Evolutionary conservation across 495 filamentous ascomycete species (phyloP).

Genomic region (Daldinia loculata): DNA sequence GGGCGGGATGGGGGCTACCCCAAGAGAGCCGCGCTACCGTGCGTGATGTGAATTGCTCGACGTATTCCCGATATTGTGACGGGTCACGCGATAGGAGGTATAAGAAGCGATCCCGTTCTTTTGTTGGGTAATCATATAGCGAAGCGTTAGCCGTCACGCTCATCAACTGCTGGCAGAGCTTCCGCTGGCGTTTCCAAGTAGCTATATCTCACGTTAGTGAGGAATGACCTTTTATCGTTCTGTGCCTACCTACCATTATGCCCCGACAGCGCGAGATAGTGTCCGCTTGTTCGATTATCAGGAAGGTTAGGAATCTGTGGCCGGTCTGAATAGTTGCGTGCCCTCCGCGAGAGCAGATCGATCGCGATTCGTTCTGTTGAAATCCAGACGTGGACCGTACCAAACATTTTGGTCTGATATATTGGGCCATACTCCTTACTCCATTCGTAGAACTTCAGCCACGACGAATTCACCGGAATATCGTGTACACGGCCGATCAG

Average conservation of each 20-base stretch:
- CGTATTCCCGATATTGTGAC: slow-evolving; percentile 59
- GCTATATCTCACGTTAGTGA: slow-evolving; percentile 46
- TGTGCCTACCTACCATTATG: slow-evolving; percentile 53
- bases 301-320: slow-evolving; percentile 62
- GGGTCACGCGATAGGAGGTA: slow-evolving; percentile 53
- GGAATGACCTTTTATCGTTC: background rate
- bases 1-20: slow-evolving; percentile 59
- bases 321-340: slow-evolving; percentile 69
- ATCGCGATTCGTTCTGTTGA: slow-evolving; percentile 64
- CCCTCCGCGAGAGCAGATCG: slow-evolving; percentile 67
- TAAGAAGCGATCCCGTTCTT: slow-evolving; percentile 64
- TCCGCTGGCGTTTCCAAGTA: slow-evolving; percentile 66
- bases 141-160: slow-evolving; percentile 51
- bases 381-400: slow-evolving; percentile 66
- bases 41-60: slow-evolving; percentile 68
- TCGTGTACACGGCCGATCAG: slow-evolving; percentile 68
- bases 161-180: slow-evolving; percentile 67
- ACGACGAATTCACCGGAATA: slow-evolving; percentile 59
- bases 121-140: slow-evolving; percentile 61
- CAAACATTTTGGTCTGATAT: slow-evolving; percentile 66
- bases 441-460: slow-evolving; percentile 70
- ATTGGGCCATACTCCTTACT: slow-evolving; percentile 68
- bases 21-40: slow-evolving; percentile 67
- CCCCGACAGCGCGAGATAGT: slow-evolving; percentile 65
- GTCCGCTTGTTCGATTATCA: slow-evolving; percentile 63